Conservation (phyloP, 495 filamentous ascomycete species). For the Trichoderma asperelloides region DNA sequence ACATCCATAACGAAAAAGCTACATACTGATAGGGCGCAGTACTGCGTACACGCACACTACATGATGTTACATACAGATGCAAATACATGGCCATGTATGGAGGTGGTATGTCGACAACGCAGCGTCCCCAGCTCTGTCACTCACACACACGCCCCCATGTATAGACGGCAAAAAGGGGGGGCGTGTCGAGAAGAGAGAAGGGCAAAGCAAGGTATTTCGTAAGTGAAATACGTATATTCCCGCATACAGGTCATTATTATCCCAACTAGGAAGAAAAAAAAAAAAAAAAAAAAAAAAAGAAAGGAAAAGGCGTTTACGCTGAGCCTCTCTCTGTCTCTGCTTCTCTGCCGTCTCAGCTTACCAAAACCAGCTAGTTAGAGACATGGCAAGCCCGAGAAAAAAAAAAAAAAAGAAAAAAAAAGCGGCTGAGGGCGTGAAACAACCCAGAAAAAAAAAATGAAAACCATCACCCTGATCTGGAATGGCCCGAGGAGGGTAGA, state of each 20-base stretch:
- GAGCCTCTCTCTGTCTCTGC: background rate
- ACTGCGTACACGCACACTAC: too few relatives aligned
- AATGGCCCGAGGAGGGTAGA: background rate
- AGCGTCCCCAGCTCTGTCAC: background rate
- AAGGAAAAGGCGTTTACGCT: background rate
- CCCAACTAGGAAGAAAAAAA: too few relatives aligned
- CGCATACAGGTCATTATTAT: constrained; percentile 5
- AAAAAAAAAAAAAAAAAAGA: background rate
- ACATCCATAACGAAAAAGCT: too few relatives aligned
- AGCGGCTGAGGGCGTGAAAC: background rate
- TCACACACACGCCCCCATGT: background rate
- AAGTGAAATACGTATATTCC: background rate
- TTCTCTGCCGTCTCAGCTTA: too few relatives aligned
- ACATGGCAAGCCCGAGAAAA: background rate
- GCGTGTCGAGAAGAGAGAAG: background rate
- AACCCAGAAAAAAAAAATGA: background rate
- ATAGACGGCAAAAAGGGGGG: background rate
- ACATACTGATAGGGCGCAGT: too few relatives aligned
- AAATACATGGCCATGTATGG: too few relatives aligned
- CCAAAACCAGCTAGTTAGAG: background rate
- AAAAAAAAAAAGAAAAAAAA: background rate
- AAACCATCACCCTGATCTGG: background rate
- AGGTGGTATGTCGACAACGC: too few relatives aligned
- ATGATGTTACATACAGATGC: too few relatives aligned
- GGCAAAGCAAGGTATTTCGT: background rate